Conservation (phyloP, 139 green algal species). For the Auxenochlorella pyrenoidosa region DNA sequence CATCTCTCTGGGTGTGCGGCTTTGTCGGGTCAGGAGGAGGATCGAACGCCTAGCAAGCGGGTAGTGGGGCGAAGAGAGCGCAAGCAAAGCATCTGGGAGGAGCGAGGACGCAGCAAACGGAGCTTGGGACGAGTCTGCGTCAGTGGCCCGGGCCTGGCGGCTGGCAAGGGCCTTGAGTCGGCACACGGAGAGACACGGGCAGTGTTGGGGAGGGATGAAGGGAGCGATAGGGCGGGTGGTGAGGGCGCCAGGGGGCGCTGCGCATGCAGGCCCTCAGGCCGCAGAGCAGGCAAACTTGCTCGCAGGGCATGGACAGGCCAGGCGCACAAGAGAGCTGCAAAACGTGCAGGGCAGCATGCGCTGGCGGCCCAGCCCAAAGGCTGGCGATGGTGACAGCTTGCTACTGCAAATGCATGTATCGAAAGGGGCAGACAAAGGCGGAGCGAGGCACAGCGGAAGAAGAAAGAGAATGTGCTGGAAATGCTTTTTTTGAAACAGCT, state of each 20-base stretch:
- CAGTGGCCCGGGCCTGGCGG: background rate
- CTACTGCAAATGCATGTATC: no score
- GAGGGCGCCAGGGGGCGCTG: background rate
- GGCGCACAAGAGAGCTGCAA: no score
- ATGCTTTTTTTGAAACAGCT: conserved; percentile 17
- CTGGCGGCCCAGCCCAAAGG: no score
- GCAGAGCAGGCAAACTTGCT: no score
- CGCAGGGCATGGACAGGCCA: no score
- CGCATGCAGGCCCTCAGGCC: no score
- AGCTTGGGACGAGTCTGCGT: background rate
- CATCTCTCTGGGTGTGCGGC: background rate
- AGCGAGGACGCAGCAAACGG: background rate
- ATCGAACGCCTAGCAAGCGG: background rate
- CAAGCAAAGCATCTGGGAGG: background rate
- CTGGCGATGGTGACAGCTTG: no score
- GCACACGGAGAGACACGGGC: background rate
- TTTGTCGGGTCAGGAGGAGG: background rate
- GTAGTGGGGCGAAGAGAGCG: background rate
- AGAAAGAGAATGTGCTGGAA: background rate
- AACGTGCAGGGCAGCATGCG: no score
- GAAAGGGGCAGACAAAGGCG: no score
- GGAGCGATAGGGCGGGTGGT: background rate
- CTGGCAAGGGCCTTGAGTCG: background rate
- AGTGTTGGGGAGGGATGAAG: background rate
- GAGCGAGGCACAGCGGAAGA: background rate